phyloP scores from a whole-genome alignment of 108 stramenopile species.

The Stephanodiscus triporus region DNA sequence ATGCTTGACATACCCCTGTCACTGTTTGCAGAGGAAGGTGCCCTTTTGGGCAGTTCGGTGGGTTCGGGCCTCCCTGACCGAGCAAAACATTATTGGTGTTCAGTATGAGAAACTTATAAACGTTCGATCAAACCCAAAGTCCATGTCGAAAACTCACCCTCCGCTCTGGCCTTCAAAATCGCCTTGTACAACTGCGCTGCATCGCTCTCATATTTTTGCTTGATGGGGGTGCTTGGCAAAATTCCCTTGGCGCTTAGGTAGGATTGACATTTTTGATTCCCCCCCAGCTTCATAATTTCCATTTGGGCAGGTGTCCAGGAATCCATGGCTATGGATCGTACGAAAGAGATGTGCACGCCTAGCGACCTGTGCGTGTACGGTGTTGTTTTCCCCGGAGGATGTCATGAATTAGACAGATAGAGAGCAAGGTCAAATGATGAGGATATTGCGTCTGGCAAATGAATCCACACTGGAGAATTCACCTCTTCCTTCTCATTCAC shows the following conservation, averaged over 20 bases:
- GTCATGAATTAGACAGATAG: neutral
- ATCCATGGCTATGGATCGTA: slow-evolving; percentile 97
- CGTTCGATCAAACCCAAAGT: neutral
- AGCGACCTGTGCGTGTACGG: slow-evolving; percentile 66
- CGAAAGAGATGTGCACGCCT: slow-evolving; percentile 97
- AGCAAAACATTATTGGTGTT: neutral
- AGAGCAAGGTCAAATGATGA: neutral
- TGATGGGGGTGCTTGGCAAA: slow-evolving; percentile 63
- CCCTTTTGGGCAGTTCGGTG: slow-evolving; percentile 58
- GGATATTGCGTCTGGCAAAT: neutral
- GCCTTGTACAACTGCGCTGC: slow-evolving; percentile 87
- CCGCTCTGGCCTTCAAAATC: slow-evolving; percentile 81
- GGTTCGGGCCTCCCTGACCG: slow-evolving; percentile 75
- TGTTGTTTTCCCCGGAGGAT: neutral
- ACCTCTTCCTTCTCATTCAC: too few relatives aligned
- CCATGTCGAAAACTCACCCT: slow-evolving; percentile 36
- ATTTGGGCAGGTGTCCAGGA: slow-evolving; percentile 90
- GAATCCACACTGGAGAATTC: neutral
- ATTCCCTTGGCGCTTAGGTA: slow-evolving; percentile 75
- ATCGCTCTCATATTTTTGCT: slow-evolving; percentile 84
- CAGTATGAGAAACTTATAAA: slow-evolving; percentile 4
- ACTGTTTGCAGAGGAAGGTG: slow-evolving; percentile 11
- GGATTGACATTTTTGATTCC: slow-evolving; percentile 75
- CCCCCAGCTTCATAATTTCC: slow-evolving; percentile 81
- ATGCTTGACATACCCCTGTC: slow-evolving; percentile 28